Conservation (phyloP, 2,329 filamentous ascomycete genomes). For the Bisporella sp. region DNA sequence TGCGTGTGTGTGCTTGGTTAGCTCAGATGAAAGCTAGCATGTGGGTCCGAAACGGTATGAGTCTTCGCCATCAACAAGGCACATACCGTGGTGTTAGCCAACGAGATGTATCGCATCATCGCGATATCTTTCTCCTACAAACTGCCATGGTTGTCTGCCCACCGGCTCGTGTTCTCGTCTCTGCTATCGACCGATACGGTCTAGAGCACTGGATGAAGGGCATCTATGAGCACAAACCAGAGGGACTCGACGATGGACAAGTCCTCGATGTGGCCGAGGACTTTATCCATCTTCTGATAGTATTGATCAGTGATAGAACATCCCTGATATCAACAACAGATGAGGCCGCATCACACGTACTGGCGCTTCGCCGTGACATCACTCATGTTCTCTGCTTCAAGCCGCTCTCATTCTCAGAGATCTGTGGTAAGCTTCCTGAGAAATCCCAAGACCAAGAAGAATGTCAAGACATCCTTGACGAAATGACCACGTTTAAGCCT, state of each 20-base stretch:
- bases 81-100: conserved; percentile 87
- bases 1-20: conserved; percentile 91
- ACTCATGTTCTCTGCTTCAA: conserved; percentile 95
- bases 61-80: conserved; percentile 86
- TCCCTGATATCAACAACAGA: conserved; percentile 65
- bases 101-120: conserved; percentile 86
- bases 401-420: conserved; percentile 88
- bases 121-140: conserved; percentile 91
- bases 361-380: conserved; percentile 80
- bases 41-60: conserved; percentile 98
- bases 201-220: conserved; percentile 84
- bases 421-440: conserved; percentile 79
- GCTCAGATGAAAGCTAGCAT: conserved; percentile 97
- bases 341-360: conserved; percentile 55
- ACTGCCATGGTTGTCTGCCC: conserved; percentile 83
- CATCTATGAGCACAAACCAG: conserved; percentile 63
- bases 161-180: conserved; percentile 75
- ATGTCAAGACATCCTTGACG: conserved; percentile 75
- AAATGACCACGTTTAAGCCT: conserved; percentile 82
- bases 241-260: conserved; percentile 78
- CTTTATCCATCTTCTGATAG: conserved; percentile 87
- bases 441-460: conserved; percentile 84
- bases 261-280: conserved; percentile 92
- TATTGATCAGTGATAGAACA: conserved; percentile 82
- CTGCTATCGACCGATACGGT: conserved; percentile 86